phyloP scores from a whole-genome alignment of 129 eudicot genomes.

The Chrysanthemum seticuspe region DNA sequence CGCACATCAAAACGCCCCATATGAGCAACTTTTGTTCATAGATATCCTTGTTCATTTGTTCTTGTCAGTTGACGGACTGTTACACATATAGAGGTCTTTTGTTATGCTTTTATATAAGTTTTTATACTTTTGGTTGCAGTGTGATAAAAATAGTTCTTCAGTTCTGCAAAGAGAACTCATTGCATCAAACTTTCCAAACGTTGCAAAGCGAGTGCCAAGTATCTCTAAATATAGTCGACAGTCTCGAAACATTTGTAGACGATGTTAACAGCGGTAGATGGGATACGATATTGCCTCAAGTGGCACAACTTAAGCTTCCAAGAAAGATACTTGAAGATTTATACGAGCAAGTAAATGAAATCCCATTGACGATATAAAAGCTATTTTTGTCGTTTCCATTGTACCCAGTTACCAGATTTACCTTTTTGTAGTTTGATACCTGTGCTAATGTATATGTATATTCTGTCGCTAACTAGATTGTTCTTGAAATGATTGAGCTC shows the following conservation, averaged over 20 bases:
- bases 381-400: too few species aligned
- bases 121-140: constrained; percentile 48
- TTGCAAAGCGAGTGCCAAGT: constrained; percentile 97
- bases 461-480: constrained; percentile 52
- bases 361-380: neutral
- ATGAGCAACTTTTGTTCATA: neutral
- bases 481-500: constrained; percentile 98
- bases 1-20: neutral
- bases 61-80: neutral
- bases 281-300: constrained; percentile 97
- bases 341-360: constrained; percentile 74
- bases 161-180: constrained; percentile 95
- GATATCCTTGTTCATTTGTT: neutral
- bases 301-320: constrained; percentile 93
- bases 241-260: constrained; percentile 94
- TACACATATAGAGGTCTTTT: neutral
- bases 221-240: constrained; percentile 92
- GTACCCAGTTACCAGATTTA: neutral
- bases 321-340: constrained; percentile 89
- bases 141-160: constrained; percentile 97
- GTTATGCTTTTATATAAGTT: neutral
- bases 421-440: constrained; percentile 14
- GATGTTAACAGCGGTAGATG: constrained; percentile 97
- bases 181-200: constrained; percentile 92
- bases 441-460: neutral